Evolutionary conservation across 2,329 filamentous ascomycete genomes (phyloP).

Genomic region (Purpureocillium takamizusanense): DNA sequence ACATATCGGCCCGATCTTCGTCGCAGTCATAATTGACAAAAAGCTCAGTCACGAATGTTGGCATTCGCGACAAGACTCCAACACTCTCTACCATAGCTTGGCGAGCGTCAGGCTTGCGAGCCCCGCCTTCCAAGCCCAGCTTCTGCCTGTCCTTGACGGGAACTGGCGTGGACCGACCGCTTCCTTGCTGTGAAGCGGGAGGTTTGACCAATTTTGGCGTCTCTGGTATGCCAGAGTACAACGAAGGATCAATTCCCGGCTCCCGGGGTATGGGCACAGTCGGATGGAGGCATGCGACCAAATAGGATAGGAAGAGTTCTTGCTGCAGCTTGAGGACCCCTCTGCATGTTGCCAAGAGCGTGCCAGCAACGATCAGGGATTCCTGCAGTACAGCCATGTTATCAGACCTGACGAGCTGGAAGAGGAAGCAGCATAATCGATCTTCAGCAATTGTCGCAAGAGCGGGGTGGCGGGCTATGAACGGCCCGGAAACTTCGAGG

Average conservation of each 20-base stretch:
- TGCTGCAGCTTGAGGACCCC: constrained; percentile 90
- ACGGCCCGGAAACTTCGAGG: constrained; percentile 89
- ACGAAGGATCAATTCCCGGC: constrained; percentile 75
- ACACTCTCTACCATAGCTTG: constrained; percentile 98
- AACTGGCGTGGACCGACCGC: constrained; percentile 82
- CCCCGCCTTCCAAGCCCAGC: constrained; percentile 83
- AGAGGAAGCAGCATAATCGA: constrained; percentile 84
- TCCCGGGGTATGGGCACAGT: constrained; percentile 91
- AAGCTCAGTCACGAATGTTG: constrained; percentile 87
- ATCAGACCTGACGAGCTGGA: constrained; percentile 91
- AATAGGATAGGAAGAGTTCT: constrained; percentile 88
- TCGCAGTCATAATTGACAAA: constrained; percentile 99
- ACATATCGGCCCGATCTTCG: constrained; percentile 80
- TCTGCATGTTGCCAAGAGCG: constrained; percentile 81
- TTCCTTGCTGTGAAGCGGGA: constrained; percentile 60
- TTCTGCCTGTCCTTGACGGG: constrained; percentile 88
- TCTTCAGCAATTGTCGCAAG: constrained; percentile 85
- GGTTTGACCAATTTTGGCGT: constrained; percentile 81
- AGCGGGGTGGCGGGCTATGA: constrained; percentile 85
- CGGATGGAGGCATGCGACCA: constrained; percentile 89
- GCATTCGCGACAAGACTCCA: constrained; percentile 83
- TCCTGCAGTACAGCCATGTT: constrained; percentile 93
- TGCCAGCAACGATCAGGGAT: constrained; percentile 84
- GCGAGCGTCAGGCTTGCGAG: constrained; percentile 85
- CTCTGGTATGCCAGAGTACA: constrained; percentile 91